Conservation (phyloP, 805 yeast species). For the Yamadazyma takamatsuzukensis region DNA sequence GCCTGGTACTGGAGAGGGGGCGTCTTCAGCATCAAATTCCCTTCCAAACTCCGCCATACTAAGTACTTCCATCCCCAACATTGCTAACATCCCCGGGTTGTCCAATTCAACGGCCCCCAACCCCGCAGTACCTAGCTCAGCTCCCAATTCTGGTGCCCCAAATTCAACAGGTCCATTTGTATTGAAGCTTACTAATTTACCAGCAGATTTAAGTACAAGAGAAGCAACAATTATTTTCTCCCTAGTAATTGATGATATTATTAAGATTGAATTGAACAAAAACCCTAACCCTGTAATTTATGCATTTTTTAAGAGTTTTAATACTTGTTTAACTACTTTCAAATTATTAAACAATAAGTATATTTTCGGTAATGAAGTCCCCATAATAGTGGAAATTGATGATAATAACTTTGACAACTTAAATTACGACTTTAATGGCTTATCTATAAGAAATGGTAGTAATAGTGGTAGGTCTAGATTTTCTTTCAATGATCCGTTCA, state of each 20-base stretch:
- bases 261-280: slow-evolving; percentile 44
- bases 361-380: slow-evolving; percentile 35
- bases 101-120: no score
- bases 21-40: no score
- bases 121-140: slow-evolving; percentile 1
- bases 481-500: slow-evolving; percentile 61
- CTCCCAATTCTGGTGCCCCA: background rate
- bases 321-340: slow-evolving; percentile 39
- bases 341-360: slow-evolving; percentile 37
- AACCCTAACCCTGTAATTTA: slow-evolving; percentile 20
- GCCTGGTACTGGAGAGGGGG: no score
- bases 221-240: slow-evolving; percentile 69
- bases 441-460: slow-evolving; percentile 10
- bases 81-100: no score
- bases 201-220: slow-evolving; percentile 58
- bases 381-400: slow-evolving; percentile 32
- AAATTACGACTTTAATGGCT: slow-evolving; percentile 8
- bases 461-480: slow-evolving; percentile 49
- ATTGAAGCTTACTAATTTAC: slow-evolving; percentile 48
- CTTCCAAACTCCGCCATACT: no score
- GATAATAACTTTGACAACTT: no score
- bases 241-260: slow-evolving; percentile 58
- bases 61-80: no score
- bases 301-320: slow-evolving; percentile 34
- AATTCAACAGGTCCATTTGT: slow-evolving; percentile 3